Evolutionary conservation across 495 filamentous ascomycete species (phyloP), one percentile per base, ranked within the genome.

Genomic region (Neurospora cerealis): DNA sequence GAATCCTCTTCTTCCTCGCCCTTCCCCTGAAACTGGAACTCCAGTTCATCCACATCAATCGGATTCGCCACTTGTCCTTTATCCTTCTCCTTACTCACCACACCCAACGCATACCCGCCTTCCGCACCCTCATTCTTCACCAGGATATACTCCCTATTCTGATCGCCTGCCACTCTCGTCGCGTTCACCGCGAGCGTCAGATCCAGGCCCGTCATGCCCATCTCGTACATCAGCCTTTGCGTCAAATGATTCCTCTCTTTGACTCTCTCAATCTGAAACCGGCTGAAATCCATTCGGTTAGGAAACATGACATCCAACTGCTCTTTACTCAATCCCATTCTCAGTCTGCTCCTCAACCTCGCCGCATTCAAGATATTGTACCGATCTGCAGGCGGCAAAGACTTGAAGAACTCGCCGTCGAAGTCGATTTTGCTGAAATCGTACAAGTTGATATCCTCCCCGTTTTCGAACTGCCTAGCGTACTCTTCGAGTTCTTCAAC

Each of bases 341-440:
- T 87, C 74, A 99, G 83, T 41, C 96, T 85, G 77, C 93, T 96
- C 72, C 96, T 86, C 70, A 98, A 79, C 73, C 96, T 86, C 0
- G 96, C 96, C 0, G 96, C 95, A 78, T 98, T 98, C 17, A 99
- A 82, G 66, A 99, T 99, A 74, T 98, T 98, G 83, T 99, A 98
- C 28, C 95, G 91, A 85, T 99, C 96, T 3, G 89, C 92, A 9
- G 93, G 88, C 2, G 96, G 96, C 60, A 99, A 83, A 78, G 93
- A 96, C 78, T 90, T 86, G 81, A 99, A 99, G 82, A 99, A 98
- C 19, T 93, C 87, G 71, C 93, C 91, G 76, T 97, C 92, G 76
- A 98, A 99, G 82, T 99, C 96, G 73, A 99, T 99, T 81, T 98
- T 98, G 73, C 92, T 95, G 76, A 98, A 98, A 80, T 99, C 96